A percentile compares a stretch with the other conserved stretches of the same genome.
Conservation (phyloP, 345 rosid genomes). For the Gossypium rotundifolium region DNA sequence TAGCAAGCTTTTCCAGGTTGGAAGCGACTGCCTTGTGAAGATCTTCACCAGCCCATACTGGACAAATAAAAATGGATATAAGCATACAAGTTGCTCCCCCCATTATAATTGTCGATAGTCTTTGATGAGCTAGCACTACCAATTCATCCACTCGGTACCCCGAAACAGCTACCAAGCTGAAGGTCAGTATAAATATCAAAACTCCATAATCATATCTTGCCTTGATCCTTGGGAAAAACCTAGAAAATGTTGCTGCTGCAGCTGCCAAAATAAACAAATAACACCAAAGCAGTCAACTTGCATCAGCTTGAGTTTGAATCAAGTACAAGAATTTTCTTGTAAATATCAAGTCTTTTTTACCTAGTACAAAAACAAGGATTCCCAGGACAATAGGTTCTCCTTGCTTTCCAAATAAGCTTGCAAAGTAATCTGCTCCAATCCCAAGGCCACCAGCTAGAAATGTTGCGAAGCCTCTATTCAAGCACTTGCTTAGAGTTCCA, state of each 20-base stretch:
- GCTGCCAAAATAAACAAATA: conserved; percentile 25
- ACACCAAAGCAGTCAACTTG: no score
- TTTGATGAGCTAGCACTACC: conserved; percentile 41
- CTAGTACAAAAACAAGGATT: conserved; percentile 57
- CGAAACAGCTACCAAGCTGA: conserved; percentile 65
- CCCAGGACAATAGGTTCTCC: conserved; percentile 67
- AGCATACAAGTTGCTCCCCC: conserved; percentile 50
- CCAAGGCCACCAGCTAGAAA: conserved; percentile 55
- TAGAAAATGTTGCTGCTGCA: conserved; percentile 53
- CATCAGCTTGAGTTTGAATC: no score
- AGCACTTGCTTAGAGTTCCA: conserved; percentile 57
- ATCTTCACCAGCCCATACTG: conserved; percentile 77
- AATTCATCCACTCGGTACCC: conserved; percentile 53
- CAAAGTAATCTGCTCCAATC: conserved; percentile 55
- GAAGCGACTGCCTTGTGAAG: conserved; percentile 44
- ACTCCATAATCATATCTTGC: conserved; percentile 86
- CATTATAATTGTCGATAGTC: conserved; percentile 57
- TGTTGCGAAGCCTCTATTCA: conserved; percentile 72
- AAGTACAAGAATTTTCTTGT: neutral
- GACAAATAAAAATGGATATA: conserved; percentile 46
- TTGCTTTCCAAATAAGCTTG: conserved; percentile 45
- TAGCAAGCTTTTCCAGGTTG: conserved; percentile 53
- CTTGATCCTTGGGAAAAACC: conserved; percentile 70
- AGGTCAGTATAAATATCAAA: conserved; percentile 69
- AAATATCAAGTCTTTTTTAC: conserved; percentile 9